Conservation (phyloP, 805 yeast genomes). For the Ascoidea rubescens region DNA sequence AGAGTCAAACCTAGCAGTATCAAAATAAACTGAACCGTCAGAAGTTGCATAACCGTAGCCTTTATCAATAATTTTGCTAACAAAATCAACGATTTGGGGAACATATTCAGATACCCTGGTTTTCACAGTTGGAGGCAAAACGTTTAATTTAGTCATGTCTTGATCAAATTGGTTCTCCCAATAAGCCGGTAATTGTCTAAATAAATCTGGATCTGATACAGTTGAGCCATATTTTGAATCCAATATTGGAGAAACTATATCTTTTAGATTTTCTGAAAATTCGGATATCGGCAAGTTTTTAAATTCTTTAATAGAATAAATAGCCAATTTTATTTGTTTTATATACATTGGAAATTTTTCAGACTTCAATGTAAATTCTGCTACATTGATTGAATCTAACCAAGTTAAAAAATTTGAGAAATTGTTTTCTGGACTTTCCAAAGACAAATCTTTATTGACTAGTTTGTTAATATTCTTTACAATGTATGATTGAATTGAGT, state of each 20-base stretch:
- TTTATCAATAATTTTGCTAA: slow-evolving; percentile 55
- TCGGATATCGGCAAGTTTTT: slow-evolving; percentile 14
- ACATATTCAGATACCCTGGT: slow-evolving; percentile 93
- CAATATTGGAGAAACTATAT: slow-evolving; percentile 57
- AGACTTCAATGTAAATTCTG: slow-evolving; percentile 33
- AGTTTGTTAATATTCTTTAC: slow-evolving; percentile 36
- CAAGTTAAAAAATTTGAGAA: slow-evolving; percentile 33
- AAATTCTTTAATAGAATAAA: slow-evolving; percentile 25
- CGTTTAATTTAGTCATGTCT: slow-evolving; percentile 80
- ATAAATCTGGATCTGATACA: slow-evolving; percentile 75
- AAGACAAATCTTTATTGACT: slow-evolving; percentile 11
- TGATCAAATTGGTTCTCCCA: slow-evolving; percentile 81
- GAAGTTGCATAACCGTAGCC: slow-evolving; percentile 75
- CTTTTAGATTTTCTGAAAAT: slow-evolving; percentile 45
- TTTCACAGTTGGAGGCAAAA: slow-evolving; percentile 69
- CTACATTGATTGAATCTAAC: slow-evolving; percentile 34
- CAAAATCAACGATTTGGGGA: slow-evolving; percentile 80
- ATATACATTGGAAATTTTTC: slow-evolving; percentile 87
- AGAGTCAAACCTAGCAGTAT: slow-evolving; percentile 69
- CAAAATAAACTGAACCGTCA: slow-evolving; percentile 95
- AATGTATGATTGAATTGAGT: slow-evolving; percentile 10
- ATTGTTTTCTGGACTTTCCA: slow-evolving; percentile 9
- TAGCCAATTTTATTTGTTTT: slow-evolving; percentile 44
- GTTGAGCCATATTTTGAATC: slow-evolving; percentile 62
- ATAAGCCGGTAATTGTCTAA: slow-evolving; percentile 66